phyloP scores from a whole-genome alignment of 129 eudicot genomes.

The Saposhnikovia divaricata region DNA sequence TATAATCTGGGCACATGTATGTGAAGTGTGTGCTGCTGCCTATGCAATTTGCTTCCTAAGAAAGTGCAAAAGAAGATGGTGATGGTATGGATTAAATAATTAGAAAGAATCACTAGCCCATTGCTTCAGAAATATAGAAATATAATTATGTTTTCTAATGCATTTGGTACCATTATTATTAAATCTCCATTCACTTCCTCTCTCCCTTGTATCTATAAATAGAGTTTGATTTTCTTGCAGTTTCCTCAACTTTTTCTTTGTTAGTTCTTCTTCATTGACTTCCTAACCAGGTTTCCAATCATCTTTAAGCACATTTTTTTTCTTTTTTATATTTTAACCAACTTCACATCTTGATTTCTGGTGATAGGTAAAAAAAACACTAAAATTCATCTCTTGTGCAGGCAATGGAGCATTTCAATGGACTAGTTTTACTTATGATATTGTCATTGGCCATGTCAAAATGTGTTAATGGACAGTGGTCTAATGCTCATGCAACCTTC shows the following conservation, averaged over 20 bases:
- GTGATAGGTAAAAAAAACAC: neutral
- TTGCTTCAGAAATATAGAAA: neutral
- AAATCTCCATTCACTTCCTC: neutral
- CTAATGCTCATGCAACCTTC: slow-evolving; percentile 30
- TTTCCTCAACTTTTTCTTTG: neutral
- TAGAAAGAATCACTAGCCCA: neutral
- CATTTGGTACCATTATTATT: neutral
- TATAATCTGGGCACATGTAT: neutral
- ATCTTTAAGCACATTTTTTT: slow-evolving; percentile 2
- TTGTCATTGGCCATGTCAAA: slow-evolving; percentile 4
- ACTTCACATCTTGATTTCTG: neutral
- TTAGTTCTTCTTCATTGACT: slow-evolving; percentile 4
- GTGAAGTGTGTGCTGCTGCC: neutral
- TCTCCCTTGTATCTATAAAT: neutral
- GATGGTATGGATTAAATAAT: neutral
- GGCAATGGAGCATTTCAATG: slow-evolving; percentile 17
- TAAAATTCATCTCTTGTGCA: neutral
- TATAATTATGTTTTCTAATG: neutral
- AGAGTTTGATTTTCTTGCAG: neutral
- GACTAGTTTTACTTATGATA: slow-evolving; percentile 5
- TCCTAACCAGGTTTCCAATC: neutral
- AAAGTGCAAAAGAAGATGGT: slow-evolving; percentile 4
- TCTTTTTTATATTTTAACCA: neutral
- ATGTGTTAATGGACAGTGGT: slow-evolving; percentile 21
- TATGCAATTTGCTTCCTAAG: neutral